phyloP scores from a whole-genome alignment of 805 yeast species.

The Metschnikowia bowlesiae region DNA sequence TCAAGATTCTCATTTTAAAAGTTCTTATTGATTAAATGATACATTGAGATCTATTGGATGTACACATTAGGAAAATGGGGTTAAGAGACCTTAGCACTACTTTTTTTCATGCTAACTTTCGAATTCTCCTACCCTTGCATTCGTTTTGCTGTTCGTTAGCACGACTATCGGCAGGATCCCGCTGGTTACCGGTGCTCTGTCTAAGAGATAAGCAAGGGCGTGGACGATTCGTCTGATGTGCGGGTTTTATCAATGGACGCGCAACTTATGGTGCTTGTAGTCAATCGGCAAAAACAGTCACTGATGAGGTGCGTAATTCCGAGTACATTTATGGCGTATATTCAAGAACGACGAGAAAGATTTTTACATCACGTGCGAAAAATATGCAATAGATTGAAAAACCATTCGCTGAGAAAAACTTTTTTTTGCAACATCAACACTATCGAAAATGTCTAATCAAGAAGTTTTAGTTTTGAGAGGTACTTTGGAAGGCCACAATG shows the following conservation, averaged over 20 bases:
- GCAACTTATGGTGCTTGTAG: not conserved
- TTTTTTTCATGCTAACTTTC: no score
- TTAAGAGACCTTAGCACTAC: no score
- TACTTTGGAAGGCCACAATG: conserved; percentile 84
- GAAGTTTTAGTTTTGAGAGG: conserved; percentile 99
- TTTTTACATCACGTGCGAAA: conserved; percentile 16
- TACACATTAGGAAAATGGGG: no score
- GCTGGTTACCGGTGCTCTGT: no score
- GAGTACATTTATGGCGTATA: conserved; percentile 29
- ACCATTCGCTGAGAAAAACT: conserved; percentile 9
- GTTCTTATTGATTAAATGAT: no score
- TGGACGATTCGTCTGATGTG: no score
- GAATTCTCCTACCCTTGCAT: no score
- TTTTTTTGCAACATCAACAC: conserved; percentile 6
- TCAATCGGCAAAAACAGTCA: conserved; percentile 36
- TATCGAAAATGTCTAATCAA: conserved; percentile 60
- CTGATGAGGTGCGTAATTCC: conserved; percentile 32
- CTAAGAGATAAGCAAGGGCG: no score
- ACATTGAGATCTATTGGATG: no score
- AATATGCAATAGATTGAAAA: conserved; percentile 6
- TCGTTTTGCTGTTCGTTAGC: no score
- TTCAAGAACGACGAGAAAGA: conserved; percentile 16
- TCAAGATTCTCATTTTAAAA: no score
- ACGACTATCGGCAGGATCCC: no score
- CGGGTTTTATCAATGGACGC: not conserved